These are phyloP conservation scores for Xylaria scruposa DNA, from an alignment of 495 filamentous ascomycete species.

Conservation along the genomic window DNA sequence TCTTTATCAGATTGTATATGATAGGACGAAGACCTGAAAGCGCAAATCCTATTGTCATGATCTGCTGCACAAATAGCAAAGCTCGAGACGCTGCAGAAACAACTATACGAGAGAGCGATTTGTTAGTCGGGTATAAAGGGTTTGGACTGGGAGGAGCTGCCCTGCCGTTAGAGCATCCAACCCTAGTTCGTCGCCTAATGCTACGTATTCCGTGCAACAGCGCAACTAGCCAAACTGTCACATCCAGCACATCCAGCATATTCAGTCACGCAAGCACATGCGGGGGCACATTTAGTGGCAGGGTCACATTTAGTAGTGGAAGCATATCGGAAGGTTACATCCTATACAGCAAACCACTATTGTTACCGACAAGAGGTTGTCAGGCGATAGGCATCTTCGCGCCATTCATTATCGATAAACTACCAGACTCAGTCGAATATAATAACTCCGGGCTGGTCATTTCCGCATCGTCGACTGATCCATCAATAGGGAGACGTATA, in stretches of 20 bases:
- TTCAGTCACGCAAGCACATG: no score
- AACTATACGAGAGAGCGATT: constrained; percentile 17
- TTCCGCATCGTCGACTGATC: neutral
- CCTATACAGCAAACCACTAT: no score
- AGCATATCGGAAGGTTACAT: no score
- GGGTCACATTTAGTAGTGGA: no score
- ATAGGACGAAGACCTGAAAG: constrained; percentile 22
- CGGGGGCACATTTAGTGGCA: no score
- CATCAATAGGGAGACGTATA: constrained; percentile 7
- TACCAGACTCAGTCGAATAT: neutral
- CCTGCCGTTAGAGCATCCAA: constrained; percentile 30
- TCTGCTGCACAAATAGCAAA: constrained; percentile 29
- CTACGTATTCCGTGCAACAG: no score
- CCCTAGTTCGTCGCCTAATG: constrained; percentile 19
- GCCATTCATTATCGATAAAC: neutral
- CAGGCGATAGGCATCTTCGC: no score
- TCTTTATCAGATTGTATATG: constrained; percentile 30
- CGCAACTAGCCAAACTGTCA: no score
- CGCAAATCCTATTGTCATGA: constrained; percentile 32
- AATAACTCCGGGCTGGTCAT: neutral
- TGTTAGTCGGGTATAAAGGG: constrained; percentile 18
- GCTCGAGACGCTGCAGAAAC: constrained; percentile 16
- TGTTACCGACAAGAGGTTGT: no score
- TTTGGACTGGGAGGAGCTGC: constrained; percentile 26
- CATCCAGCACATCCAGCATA: no score